These are phyloP conservation scores for Colletotrichum sp. DNA, from an alignment of 2,329 filamentous ascomycete species.

Conservation along the genomic window DNA sequence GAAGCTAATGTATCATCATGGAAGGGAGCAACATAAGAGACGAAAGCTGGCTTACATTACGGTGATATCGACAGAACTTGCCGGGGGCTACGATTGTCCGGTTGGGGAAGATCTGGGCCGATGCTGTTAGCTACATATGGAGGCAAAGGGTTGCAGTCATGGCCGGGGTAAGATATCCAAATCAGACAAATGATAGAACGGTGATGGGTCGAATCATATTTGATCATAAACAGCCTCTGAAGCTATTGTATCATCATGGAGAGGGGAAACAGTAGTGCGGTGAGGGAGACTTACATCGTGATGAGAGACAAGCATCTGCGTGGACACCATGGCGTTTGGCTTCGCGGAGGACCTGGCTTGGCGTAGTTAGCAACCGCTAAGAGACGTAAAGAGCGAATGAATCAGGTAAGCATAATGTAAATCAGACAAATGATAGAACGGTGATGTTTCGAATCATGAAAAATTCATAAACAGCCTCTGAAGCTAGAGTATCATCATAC, in stretches of 20 bases:
- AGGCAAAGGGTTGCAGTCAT: neutral
- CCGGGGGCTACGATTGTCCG: neutral
- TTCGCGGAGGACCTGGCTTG: neutral
- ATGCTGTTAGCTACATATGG: neutral
- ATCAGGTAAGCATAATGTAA: neutral
- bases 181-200: conserved; percentile 30
- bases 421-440: conserved; percentile 30
- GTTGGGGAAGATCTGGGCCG: neutral
- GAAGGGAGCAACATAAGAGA: neutral
- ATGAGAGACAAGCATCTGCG: neutral
- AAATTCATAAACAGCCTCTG: conserved; percentile 55
- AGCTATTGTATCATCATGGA: conserved; percentile 42
- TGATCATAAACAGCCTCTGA: conserved; percentile 57
- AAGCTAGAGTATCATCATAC: conserved; percentile 43
- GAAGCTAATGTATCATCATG: conserved; percentile 44
- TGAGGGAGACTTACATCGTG: conserved; percentile 25
- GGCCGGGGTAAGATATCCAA: neutral
- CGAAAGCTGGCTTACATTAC: conserved; percentile 25
- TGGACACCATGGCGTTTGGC: neutral
- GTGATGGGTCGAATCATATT: conserved; percentile 42
- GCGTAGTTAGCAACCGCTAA: neutral
- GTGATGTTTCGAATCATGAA: conserved; percentile 42
- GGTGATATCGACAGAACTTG: neutral
- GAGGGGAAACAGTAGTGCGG: neutral
- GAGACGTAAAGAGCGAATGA: neutral